These are phyloP conservation scores for Hawksworthiomyces lignivorus DNA, from an alignment of 2,329 filamentous ascomycete genomes.

Conservation along the genomic window DNA sequence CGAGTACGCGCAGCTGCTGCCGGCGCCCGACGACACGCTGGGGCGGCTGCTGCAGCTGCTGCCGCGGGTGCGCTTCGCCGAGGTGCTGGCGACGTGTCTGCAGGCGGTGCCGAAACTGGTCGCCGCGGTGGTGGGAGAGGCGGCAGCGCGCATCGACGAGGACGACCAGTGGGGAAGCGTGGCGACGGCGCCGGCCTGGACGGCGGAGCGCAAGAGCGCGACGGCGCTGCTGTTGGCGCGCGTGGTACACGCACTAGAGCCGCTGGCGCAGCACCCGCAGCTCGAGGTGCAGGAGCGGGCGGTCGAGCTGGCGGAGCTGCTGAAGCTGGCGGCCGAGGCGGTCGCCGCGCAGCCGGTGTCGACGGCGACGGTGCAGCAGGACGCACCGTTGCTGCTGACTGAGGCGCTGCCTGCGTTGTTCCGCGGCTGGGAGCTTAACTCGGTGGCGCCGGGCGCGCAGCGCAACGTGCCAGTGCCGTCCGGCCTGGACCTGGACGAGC, in stretches of 20 bases:
- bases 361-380: conserved; percentile 45
- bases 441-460: conserved; percentile 76
- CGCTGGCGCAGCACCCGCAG: conserved; percentile 70
- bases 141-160: no score
- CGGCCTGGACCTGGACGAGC: conserved; percentile 68
- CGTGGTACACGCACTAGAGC: conserved; percentile 74
- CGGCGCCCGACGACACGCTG: conserved; percentile 63
- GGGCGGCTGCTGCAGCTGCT: conserved; percentile 64
- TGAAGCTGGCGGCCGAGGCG: conserved; percentile 81
- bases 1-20: conserved; percentile 72
- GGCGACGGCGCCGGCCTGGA: conserved; percentile 69
- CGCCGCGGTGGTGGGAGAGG: conserved; percentile 58
- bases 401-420: conserved; percentile 88
- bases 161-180: no score
- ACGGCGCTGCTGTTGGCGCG: conserved; percentile 72
- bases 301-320: conserved; percentile 83
- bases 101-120: conserved; percentile 86
- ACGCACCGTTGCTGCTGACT: conserved; percentile 76
- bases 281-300: conserved; percentile 92
- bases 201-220: conserved; percentile 62
- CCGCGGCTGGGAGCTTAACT: conserved; percentile 79
- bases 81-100: conserved; percentile 68
- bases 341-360: conserved; percentile 57
- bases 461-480: conserved; percentile 74
- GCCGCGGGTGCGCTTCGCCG: conserved; percentile 49